A percentile compares a stretch with the other conserved stretches of the same genome.
Evolutionary conservation across 768 basidiomycete genomes (phyloP).

Genomic region (Macrocybe gigantea): DNA sequence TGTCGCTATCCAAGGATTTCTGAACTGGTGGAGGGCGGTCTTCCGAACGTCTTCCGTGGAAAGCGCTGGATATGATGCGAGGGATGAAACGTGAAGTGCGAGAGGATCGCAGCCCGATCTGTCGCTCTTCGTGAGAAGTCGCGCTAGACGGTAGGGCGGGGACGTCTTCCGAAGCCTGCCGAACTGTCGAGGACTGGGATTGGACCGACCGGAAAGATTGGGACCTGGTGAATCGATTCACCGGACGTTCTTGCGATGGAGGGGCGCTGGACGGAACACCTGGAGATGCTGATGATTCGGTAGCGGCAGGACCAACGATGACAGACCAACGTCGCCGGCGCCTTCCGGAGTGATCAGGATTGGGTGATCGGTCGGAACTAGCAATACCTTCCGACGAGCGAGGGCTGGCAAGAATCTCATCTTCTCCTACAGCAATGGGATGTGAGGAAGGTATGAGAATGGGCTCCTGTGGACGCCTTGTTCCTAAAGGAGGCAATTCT

Average conservation of each 20-base stretch:
- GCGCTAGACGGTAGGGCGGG: constrained; percentile 15
- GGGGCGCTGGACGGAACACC: constrained; percentile 19
- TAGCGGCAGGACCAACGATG: constrained; percentile 30
- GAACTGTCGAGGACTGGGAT: constrained; percentile 23
- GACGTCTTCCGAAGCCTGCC: constrained; percentile 19
- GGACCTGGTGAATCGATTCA: constrained; percentile 28
- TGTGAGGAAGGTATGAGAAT: constrained; percentile 51
- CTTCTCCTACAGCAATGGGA: constrained; percentile 31
- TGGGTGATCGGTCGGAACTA: constrained; percentile 20
- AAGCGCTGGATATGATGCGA: constrained; percentile 62
- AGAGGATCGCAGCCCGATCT: constrained; percentile 27
- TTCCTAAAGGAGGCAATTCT: constrained; percentile 65
- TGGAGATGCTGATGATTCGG: constrained; percentile 18
- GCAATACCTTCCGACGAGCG: constrained; percentile 39
- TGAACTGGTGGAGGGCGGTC: constrained; percentile 36
- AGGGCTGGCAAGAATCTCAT: constrained; percentile 36
- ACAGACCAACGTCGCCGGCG: constrained; percentile 71
- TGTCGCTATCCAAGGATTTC: constrained; percentile 29
- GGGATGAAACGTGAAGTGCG: constrained; percentile 65
- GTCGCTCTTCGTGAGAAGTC: constrained; percentile 6
- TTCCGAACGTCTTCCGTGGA: constrained; percentile 53
- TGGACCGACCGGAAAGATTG: constrained; percentile 34
- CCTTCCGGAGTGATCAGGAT: constrained; percentile 29
- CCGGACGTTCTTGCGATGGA: constrained; percentile 17
- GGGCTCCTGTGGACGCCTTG: constrained; percentile 59